Evolutionary conservation across 305 asterid species (phyloP).

Genomic region (Fraxinus dipetala): DNA sequence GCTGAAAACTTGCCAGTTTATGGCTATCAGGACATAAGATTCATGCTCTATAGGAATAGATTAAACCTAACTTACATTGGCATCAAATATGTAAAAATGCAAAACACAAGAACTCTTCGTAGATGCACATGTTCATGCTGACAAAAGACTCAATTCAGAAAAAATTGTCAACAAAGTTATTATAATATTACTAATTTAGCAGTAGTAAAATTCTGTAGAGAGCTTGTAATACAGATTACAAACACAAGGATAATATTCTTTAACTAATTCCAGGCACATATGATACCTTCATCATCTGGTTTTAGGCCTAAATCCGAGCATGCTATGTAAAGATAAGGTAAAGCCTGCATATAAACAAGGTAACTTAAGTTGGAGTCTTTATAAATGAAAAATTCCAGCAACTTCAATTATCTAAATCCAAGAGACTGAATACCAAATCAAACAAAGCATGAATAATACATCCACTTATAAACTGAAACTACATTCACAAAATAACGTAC

Average conservation of each 20-base stretch:
- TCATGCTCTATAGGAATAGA: not conserved
- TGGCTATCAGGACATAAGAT: conserved; percentile 5
- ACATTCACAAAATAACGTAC: not conserved
- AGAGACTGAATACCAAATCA: conserved; percentile 4
- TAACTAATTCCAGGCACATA: conserved; percentile 10
- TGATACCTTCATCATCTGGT: conserved; percentile 61
- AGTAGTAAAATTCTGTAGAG: not conserved
- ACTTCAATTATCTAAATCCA: conserved; percentile 18
- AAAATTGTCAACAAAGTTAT: not conserved
- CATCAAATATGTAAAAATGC: not conserved
- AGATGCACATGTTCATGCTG: not conserved
- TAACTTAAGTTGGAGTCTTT: conserved; percentile 14
- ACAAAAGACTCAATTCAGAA: not conserved
- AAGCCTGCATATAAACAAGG: conserved; percentile 54
- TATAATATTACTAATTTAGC: not conserved
- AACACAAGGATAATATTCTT: conserved; percentile 15
- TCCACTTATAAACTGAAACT: conserved; percentile 7
- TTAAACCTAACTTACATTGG: conserved; percentile 1
- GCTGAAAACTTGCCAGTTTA: not conserved
- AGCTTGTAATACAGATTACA: not conserved
- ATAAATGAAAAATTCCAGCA: conserved; percentile 9
- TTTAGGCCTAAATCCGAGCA: conserved; percentile 55
- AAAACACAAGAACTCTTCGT: not conserved
- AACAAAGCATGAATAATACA: conserved; percentile 8
- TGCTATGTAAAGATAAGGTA: conserved; percentile 84